Evolutionary conservation across 805 yeast species (phyloP).

Genomic region (Starmerella apis): DNA sequence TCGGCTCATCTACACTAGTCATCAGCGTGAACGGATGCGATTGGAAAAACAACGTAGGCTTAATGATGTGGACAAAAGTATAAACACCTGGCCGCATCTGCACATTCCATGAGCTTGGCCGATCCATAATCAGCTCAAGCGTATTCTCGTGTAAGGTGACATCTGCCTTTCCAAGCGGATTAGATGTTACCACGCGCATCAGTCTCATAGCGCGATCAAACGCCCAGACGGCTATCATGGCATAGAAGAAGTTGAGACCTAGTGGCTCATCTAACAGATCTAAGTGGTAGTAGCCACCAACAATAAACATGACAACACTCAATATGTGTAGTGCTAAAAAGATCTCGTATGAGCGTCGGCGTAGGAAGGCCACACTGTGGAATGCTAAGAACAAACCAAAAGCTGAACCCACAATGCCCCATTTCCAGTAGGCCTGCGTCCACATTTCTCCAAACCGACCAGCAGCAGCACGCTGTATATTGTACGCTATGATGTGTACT

Average conservation of each 20-base stretch:
- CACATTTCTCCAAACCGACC: conserved; percentile 15
- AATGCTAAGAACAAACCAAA: conserved; percentile 36
- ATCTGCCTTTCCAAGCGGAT: conserved; percentile 5
- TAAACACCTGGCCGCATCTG: conserved; percentile 42
- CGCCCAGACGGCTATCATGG: conserved; percentile 57
- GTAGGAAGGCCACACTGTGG: conserved; percentile 42
- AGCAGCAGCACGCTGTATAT: conserved; percentile 16
- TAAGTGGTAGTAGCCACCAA: conserved; percentile 48
- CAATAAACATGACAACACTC: conserved; percentile 38
- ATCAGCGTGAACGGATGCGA: conserved; percentile 58
- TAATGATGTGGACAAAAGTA: conserved; percentile 43
- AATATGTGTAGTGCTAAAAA: conserved; percentile 47
- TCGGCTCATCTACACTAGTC: conserved; percentile 12
- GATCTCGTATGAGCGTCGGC: conserved; percentile 46
- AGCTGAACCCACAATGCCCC: conserved; percentile 24
- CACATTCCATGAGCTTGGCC: conserved; percentile 41
- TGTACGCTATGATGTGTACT: conserved; percentile 26
- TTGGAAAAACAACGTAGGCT: conserved; percentile 49
- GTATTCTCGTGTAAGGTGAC: conserved; percentile 15
- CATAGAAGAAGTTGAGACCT: conserved; percentile 36
- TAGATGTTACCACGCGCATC: conserved; percentile 35
- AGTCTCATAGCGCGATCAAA: conserved; percentile 53
- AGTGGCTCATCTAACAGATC: conserved; percentile 6
- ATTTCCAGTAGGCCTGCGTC: conserved; percentile 19
- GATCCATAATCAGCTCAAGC: conserved; percentile 26